Conservation (phyloP, 2,329 filamentous ascomycete genomes). For the Fusarium illudens region DNA sequence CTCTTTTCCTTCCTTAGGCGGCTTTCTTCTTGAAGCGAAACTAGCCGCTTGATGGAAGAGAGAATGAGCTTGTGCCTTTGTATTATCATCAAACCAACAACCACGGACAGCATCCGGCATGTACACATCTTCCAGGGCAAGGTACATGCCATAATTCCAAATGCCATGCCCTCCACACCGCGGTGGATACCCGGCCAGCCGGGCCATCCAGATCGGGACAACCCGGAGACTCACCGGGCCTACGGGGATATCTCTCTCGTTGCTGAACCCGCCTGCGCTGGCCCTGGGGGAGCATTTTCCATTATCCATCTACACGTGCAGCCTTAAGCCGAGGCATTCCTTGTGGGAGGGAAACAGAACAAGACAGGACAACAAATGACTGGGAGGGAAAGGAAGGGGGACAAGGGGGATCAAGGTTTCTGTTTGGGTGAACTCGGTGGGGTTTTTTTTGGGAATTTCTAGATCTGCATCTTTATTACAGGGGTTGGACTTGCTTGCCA, state of each 20-base stretch:
- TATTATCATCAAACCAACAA: slow-evolving; percentile 25
- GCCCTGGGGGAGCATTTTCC: neutral
- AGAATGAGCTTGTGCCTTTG: slow-evolving; percentile 3
- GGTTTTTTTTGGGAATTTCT: slow-evolving; percentile 20
- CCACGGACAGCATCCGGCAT: slow-evolving; percentile 21
- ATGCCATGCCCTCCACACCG: slow-evolving; percentile 19
- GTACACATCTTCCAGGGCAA: slow-evolving; percentile 14
- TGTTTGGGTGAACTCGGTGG: slow-evolving; percentile 3
- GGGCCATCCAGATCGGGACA: slow-evolving; percentile 35
- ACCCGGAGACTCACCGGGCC: slow-evolving; percentile 29
- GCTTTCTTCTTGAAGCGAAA: slow-evolving; percentile 1
- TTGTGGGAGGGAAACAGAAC: neutral
- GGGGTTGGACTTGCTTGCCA: slow-evolving; percentile 6
- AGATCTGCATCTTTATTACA: slow-evolving; percentile 10
- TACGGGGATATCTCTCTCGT: slow-evolving; percentile 15
- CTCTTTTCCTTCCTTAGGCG: neutral
- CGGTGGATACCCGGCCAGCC: slow-evolving; percentile 38
- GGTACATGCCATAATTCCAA: slow-evolving; percentile 26
- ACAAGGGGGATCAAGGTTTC: neutral
- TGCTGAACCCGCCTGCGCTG: neutral
- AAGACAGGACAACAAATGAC: neutral
- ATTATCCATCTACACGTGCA: slow-evolving; percentile 17
- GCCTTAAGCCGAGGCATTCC: slow-evolving; percentile 37
- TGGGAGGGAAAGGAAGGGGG: neutral
- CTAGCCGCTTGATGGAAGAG: slow-evolving; percentile 4